Evolutionary conservation across 2,329 filamentous ascomycete genomes (phyloP), one percentile per base, ranked within the genome.

Genomic region (Xylariaceae sp.): DNA sequence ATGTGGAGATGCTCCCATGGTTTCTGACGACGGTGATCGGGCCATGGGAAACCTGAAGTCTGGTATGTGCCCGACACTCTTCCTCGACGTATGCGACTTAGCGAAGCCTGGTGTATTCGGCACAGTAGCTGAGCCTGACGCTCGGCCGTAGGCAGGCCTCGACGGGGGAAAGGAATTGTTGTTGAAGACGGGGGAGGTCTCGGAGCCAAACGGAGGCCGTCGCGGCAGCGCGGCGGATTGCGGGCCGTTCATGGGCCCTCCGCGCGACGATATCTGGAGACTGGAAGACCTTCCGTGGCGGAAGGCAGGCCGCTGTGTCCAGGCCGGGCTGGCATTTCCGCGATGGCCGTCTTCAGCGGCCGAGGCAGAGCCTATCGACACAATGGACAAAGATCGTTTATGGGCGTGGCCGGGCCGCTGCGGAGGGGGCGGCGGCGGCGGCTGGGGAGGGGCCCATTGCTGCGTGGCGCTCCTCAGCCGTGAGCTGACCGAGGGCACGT

Each of bases 221-320:
- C 64, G 60, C 4, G 65, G 42, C n/a, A 56, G 46, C 43, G 51
- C 42, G 47, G 61, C 60, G 18, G 61, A 65, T 18, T 61, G 57
- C 39, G 59, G 65, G 31, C 58, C 65, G 47, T 55, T 72, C 59
- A 61, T 50, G 53, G 59, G 43, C 51, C 47, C 45, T n/a, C 53
- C 42, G 41, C 68, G 68, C 29, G 77, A 66, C 42, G 76, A 55
- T 45, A 90, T 81, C 56, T 94, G 88, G 39, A 94, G 62, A 63
- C 88, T 94, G 16, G 85, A 77, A 23, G 87, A 87, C 33, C 88
- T 73, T 30, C 70, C 77, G 64, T 94, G 88, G 4, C 80, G 75
- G 47, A 77, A 76, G 13, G 52, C 54, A 14, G 75, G 71, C 33
- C 75, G 69, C 32, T 68, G 62, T 14, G 68, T 59, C 45, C 63